A percentile compares a stretch with the other conserved stretches of the same genome.
These are phyloP conservation scores for Vicia villosa DNA, from an alignment of 306 rosid species.

Conservation along the genomic window DNA sequence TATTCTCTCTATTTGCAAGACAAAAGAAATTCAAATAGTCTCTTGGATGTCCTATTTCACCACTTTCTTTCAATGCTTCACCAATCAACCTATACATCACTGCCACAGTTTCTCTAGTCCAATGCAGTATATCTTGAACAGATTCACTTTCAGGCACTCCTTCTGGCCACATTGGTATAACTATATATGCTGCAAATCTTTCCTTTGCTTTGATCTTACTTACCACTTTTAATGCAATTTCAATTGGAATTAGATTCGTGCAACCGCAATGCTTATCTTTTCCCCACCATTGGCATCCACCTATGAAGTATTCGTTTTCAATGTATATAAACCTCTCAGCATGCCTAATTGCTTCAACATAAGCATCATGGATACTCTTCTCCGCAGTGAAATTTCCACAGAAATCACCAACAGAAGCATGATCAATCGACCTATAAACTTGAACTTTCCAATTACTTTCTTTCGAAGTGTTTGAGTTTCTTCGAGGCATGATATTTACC, in stretches of 20 bases:
- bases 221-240: slow-evolving; percentile 84
- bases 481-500: slow-evolving; percentile 44
- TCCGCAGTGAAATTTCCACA: slow-evolving; percentile 60
- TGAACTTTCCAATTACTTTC: slow-evolving; percentile 80
- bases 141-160: slow-evolving; percentile 76
- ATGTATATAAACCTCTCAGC: slow-evolving; percentile 91
- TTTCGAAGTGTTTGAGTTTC: slow-evolving; percentile 38
- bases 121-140: slow-evolving; percentile 75
- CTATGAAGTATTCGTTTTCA: slow-evolving; percentile 93
- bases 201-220: slow-evolving; percentile 77
- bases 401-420: slow-evolving; percentile 52
- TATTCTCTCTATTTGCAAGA: slow-evolving; percentile 80
- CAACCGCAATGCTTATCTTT: slow-evolving; percentile 69
- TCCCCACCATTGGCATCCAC: slow-evolving; percentile 86
- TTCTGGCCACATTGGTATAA: slow-evolving; percentile 98
- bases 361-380: slow-evolving; percentile 80
- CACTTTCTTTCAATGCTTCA: slow-evolving; percentile 72
- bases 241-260: slow-evolving; percentile 76
- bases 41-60: slow-evolving; percentile 60
- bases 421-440: slow-evolving; percentile 84
- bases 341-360: slow-evolving; percentile 80
- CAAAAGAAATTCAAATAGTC: slow-evolving; percentile 93
- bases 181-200: slow-evolving; percentile 77
- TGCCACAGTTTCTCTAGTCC: slow-evolving; percentile 82
- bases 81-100: slow-evolving; percentile 91